phyloP scores from a whole-genome alignment of 2,329 filamentous ascomycete species.

The Neonectria hederae region DNA sequence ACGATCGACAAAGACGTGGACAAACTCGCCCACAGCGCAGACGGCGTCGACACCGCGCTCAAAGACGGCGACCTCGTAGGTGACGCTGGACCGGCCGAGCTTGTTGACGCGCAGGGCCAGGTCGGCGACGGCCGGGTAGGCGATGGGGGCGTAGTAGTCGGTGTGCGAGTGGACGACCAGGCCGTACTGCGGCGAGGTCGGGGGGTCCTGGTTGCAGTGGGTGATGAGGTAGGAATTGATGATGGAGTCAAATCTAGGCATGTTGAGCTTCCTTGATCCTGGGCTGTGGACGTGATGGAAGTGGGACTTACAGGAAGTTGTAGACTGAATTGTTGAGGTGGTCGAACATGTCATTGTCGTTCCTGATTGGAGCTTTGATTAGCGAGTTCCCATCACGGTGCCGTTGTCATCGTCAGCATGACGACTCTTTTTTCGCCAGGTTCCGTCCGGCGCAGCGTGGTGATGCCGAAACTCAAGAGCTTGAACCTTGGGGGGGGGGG shows the following conservation, averaged over 20 bases:
- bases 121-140: constrained; percentile 84
- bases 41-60: constrained; percentile 76
- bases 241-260: constrained; percentile 80
- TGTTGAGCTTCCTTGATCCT: not conserved
- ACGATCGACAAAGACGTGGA: constrained; percentile 89
- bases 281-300: too few relatives aligned
- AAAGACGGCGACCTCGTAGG: constrained; percentile 90
- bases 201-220: constrained; percentile 77
- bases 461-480: not conserved
- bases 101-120: constrained; percentile 84
- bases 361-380: constrained; percentile 61
- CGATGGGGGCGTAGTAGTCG: constrained; percentile 83
- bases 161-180: constrained; percentile 87
- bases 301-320: constrained; percentile 70
- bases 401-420: not conserved
- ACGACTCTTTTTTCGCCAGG: not conserved
- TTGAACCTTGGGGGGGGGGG: not conserved
- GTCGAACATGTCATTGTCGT: constrained; percentile 93
- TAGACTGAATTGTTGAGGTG: constrained; percentile 95
- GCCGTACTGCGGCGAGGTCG: constrained; percentile 76
- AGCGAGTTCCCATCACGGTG: constrained; percentile 14
- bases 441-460: not conserved
- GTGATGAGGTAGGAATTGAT: constrained; percentile 89
- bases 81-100: constrained; percentile 86
- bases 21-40: constrained; percentile 82